These are phyloP conservation scores for Leccinum subgranulosum DNA, from an alignment of 768 basidiomycete species.

Conservation along the genomic window DNA sequence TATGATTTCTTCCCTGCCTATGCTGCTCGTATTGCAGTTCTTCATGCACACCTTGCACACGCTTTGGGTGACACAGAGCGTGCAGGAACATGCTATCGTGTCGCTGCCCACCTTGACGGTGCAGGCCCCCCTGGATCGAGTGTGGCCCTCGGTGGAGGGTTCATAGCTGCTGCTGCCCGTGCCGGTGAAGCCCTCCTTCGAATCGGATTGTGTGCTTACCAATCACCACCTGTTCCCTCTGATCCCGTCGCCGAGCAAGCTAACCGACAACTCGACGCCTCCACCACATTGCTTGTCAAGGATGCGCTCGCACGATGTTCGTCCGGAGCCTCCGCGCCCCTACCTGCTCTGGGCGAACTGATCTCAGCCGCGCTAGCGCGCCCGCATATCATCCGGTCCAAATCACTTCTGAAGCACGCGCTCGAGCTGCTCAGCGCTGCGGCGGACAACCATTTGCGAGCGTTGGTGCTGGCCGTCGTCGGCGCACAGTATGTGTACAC, in stretches of 20 bases:
- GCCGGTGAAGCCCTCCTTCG: constrained; percentile 51
- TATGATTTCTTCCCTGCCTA: constrained; percentile 53
- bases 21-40: constrained; percentile 60
- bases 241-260: background rate
- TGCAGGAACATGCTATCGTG: constrained; percentile 60
- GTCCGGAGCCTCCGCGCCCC: constrained; percentile 16
- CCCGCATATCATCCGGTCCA: constrained; percentile 29
- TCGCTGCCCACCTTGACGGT: constrained; percentile 51
- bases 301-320: constrained; percentile 28
- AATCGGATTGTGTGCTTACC: constrained; percentile 38
- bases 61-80: constrained; percentile 50
- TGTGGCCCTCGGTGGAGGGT: constrained; percentile 27
- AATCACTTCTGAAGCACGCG: constrained; percentile 51
- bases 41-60: constrained; percentile 74
- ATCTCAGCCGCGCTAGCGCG: constrained; percentile 19
- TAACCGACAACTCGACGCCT: constrained; percentile 13
- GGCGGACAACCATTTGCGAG: constrained; percentile 72
- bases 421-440: constrained; percentile 54
- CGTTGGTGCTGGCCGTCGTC: constrained; percentile 63
- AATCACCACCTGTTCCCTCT: background rate
- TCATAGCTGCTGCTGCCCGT: constrained; percentile 46
- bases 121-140: constrained; percentile 26
- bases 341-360: constrained; percentile 13
- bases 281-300: constrained; percentile 19
- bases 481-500: constrained; percentile 73